Conservation (phyloP, 768 basidiomycete genomes). For the Amanita rimosa region DNA sequence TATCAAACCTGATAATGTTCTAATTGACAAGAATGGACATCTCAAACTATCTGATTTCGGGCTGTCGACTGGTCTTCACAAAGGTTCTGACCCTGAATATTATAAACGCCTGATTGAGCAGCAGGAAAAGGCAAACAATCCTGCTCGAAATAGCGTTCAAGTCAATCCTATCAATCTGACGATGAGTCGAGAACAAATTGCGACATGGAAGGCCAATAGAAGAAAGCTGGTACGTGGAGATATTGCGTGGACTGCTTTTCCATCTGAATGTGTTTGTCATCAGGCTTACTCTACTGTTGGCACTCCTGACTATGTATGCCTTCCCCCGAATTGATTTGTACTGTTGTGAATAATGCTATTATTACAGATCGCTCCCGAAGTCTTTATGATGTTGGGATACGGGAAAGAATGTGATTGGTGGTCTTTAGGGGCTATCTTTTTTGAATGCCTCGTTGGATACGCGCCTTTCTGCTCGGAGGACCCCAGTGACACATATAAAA, state of each 20-base stretch:
- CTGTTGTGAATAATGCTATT: constrained; percentile 19
- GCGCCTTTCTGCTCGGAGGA: constrained; percentile 97
- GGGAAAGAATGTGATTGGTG: constrained; percentile 99
- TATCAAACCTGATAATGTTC: constrained; percentile 98
- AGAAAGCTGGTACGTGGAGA: constrained; percentile 66
- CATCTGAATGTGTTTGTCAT: constrained; percentile 3
- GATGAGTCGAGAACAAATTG: constrained; percentile 94
- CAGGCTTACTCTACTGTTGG: constrained; percentile 91
- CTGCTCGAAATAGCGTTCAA: constrained; percentile 89
- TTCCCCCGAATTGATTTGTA: neutral
- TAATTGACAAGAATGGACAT: constrained; percentile 95
- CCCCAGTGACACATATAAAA: constrained; percentile 95
- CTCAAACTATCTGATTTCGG: constrained; percentile 98
- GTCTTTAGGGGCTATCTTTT: constrained; percentile 98
- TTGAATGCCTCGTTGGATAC: constrained; percentile 96
- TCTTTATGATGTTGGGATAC: constrained; percentile 95
- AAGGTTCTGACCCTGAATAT: constrained; percentile 86
- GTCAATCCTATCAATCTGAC: constrained; percentile 96
- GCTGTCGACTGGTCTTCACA: constrained; percentile 95
- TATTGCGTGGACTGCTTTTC: neutral
- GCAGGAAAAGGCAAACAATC: constrained; percentile 49
- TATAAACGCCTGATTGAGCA: constrained; percentile 75
- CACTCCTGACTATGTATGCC: constrained; percentile 49
- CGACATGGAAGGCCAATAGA: constrained; percentile 98
- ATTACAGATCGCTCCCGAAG: constrained; percentile 86